Conservation (phyloP, 108 stramenopile genomes). For the Skeletonema menzelii region DNA sequence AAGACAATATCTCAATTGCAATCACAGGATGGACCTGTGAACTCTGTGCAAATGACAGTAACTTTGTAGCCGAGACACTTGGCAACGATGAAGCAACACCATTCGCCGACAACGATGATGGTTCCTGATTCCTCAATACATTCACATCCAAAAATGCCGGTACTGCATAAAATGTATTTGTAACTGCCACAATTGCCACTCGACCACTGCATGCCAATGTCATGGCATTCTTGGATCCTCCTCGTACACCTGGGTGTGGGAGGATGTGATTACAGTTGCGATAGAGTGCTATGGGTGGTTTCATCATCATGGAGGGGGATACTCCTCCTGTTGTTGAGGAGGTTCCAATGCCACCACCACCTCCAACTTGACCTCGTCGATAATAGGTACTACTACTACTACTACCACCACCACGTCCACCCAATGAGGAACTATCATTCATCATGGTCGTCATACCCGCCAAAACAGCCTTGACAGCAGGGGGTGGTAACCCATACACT, state of each 20-base stretch:
- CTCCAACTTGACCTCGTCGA: neutral
- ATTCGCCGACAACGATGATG: neutral
- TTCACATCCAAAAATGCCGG: conserved; percentile 35
- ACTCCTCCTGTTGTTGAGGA: neutral
- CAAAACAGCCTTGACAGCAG: conserved; percentile 32
- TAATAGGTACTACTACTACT: neutral
- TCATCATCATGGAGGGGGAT: neutral
- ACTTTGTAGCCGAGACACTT: conserved; percentile 43
- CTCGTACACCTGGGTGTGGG: conserved; percentile 64
- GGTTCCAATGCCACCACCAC: neutral
- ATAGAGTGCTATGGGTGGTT: conserved; percentile 22
- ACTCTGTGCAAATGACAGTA: conserved; percentile 70
- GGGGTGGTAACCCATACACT: conserved; percentile 35
- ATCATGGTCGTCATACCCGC: conserved; percentile 11
- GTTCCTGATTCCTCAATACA: neutral
- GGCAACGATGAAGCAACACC: conserved; percentile 25
- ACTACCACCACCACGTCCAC: conserved; percentile 1
- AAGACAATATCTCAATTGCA: conserved; percentile 47
- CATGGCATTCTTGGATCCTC: conserved; percentile 66
- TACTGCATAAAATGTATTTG: conserved; percentile 76
- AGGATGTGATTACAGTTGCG: conserved; percentile 32
- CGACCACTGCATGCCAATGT: conserved; percentile 56
- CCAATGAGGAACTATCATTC: neutral
- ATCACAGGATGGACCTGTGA: conserved; percentile 83
- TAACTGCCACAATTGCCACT: conserved; percentile 74